These are phyloP conservation scores for Lactarius akahatsu DNA, from an alignment of 768 basidiomycete species.

Conservation along the genomic window DNA sequence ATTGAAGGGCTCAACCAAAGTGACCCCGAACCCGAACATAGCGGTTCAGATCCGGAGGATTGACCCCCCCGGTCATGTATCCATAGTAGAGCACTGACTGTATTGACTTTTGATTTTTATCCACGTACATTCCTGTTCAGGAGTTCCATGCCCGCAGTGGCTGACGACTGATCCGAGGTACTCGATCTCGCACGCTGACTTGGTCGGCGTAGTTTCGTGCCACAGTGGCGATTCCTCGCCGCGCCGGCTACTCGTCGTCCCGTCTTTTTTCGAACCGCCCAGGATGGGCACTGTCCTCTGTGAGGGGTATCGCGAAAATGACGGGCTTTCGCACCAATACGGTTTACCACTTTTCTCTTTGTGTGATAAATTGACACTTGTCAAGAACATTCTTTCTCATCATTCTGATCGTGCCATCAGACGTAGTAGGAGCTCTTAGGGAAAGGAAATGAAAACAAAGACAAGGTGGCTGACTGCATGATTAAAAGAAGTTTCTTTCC, in stretches of 20 bases:
- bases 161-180: slow-evolving; percentile 20
- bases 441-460: slow-evolving; percentile 6
- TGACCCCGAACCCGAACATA: slow-evolving; percentile 33
- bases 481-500: slow-evolving; percentile 8
- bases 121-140: slow-evolving; percentile 13
- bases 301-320: neutral
- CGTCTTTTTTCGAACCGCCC: slow-evolving; percentile 4
- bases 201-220: neutral
- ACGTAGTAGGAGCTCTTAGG: neutral
- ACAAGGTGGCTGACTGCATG: neutral
- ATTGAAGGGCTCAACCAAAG: slow-evolving; percentile 39
- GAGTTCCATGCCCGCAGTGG: neutral
- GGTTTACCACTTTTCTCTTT: neutral
- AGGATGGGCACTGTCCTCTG: neutral
- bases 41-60: slow-evolving; percentile 38
- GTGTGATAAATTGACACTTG: neutral
- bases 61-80: slow-evolving; percentile 21
- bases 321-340: neutral
- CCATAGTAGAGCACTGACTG: slow-evolving; percentile 9
- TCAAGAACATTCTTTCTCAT: slow-evolving; percentile 7
- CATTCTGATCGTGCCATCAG: neutral
- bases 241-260: neutral
- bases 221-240: slow-evolving; percentile 1
- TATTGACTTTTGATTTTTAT: slow-evolving; percentile 19
- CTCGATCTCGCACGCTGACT: slow-evolving; percentile 9